These are phyloP conservation scores for Epithele typhae DNA, from an alignment of 768 basidiomycete species.

Conservation along the genomic window DNA sequence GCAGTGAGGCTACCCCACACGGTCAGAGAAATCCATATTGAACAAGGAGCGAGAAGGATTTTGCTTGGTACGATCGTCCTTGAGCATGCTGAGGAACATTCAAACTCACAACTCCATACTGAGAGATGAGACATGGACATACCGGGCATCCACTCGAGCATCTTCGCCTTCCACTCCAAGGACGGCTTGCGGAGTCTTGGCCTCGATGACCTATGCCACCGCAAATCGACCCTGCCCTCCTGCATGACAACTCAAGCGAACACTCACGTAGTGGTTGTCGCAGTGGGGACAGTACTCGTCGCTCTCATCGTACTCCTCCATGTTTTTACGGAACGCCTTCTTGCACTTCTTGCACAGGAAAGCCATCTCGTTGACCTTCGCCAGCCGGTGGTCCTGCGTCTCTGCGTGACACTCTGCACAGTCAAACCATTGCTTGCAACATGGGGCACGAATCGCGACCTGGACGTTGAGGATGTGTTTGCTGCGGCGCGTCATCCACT, in stretches of 20 bases:
- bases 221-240: background rate
- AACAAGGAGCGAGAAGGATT: conserved; percentile 48
- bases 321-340: conserved; percentile 96
- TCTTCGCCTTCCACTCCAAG: conserved; percentile 91
- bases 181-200: conserved; percentile 84
- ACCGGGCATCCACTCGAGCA: conserved; percentile 83
- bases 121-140: conserved; percentile 29
- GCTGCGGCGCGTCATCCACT: conserved; percentile 50
- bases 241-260: background rate
- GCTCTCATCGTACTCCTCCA: conserved; percentile 88
- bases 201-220: conserved; percentile 80
- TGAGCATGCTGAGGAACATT: conserved; percentile 63
- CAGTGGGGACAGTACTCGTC: conserved; percentile 99
- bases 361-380: conserved; percentile 77
- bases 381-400: conserved; percentile 64
- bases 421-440: conserved; percentile 98
- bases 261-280: conserved; percentile 93
- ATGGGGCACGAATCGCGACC: conserved; percentile 93
- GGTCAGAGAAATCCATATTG: conserved; percentile 42
- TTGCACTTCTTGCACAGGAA: conserved; percentile 89
- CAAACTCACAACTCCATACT: no score
- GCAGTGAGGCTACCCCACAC: conserved; percentile 28
- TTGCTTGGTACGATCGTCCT: conserved; percentile 74
- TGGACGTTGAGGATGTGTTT: conserved; percentile 97
- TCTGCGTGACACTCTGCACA: conserved; percentile 96